Base-by-base conservation (phyloP, 2,329 filamentous ascomycete species). In the Botryotinia calthae region DNA sequence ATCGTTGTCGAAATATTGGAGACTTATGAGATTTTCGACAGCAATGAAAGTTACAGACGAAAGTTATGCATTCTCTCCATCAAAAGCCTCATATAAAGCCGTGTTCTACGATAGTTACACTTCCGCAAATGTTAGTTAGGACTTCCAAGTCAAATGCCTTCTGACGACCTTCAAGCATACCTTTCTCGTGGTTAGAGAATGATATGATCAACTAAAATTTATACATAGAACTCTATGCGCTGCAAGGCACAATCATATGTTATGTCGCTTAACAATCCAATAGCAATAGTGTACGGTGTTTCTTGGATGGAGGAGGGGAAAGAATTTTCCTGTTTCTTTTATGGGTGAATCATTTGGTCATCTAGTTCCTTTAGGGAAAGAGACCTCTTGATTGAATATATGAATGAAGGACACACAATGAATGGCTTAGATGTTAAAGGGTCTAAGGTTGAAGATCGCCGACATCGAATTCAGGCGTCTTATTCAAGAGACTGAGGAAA, bases 301-400 rank as follows among this genome's bases (percentile, higher is more conserved):
- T n/a, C 25, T 51, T 51, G 25, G 25, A 14, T 51, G 10, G 6
- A 4, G 25, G 25, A 51, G n/a, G 12, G 12, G 25, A 51, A 2
- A 3, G 10, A 1, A 7, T n/a, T 51, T 16, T 7, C 25, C 0
- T 0, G 4, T 51, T 51, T n/a, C 6, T 14, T 12, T 7, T 16
- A 54, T 51, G 10, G n/a, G 5, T 54, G 12, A 54, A 54, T 54
- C 2, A 0, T n/a, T 48, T 48, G 22, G 20, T 22, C 20, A 10
- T 22, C 20, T 48, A 0, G 20, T 4, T 48, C 7, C 20, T 6
- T 25, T 6, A 22, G 8, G 20, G 8, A 1, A 48, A 10, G 20
- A 48, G 7, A 25, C 10, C 20, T 48, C 8, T 14, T n/a, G 10
- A 51, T 25, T 51, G 22, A 14, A 14, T 6, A n/a, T 54, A 25